Evolutionary conservation across 2,329 filamentous ascomycete genomes (phyloP).

Genomic region (Ophiostoma piceae): DNA sequence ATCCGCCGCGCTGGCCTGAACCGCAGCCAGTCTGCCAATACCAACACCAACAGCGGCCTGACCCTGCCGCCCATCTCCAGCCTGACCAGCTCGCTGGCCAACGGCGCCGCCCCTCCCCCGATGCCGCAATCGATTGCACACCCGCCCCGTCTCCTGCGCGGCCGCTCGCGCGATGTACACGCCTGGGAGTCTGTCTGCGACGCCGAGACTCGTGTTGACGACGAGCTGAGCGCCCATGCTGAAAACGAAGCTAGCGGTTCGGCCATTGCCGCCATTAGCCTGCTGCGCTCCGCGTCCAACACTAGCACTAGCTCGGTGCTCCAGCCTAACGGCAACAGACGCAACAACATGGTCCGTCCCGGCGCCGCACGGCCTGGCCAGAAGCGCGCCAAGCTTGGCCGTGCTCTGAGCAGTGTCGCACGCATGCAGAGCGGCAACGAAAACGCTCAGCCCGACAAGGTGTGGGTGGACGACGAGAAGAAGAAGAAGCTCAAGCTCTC

Average conservation of each 20-base stretch:
- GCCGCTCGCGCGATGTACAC: conserved; percentile 78
- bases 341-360: conserved; percentile 48
- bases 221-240: conserved; percentile 73
- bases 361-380: conserved; percentile 35
- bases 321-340: conserved; percentile 57
- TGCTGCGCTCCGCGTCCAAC: conserved; percentile 65
- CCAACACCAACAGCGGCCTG: conserved; percentile 42
- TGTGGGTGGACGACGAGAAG: conserved; percentile 33
- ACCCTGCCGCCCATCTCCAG: conserved; percentile 54
- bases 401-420: conserved; percentile 57
- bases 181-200: conserved; percentile 91
- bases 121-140: conserved; percentile 24
- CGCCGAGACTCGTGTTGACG: conserved; percentile 60
- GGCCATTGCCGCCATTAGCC: conserved; percentile 72
- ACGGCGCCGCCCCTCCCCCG: conserved; percentile 21
- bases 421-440: conserved; percentile 46
- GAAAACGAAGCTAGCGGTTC: conserved; percentile 76
- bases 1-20: conserved; percentile 53
- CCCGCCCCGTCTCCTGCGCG: conserved; percentile 53
- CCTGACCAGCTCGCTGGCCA: conserved; percentile 41
- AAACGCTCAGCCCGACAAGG: conserved; percentile 25
- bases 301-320: conserved; percentile 42
- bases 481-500: conserved; percentile 42
- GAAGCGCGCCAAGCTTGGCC: conserved; percentile 60
- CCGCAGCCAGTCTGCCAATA: conserved; percentile 66